phyloP scores from a whole-genome alignment of 73 alveolate genomes.

The Paramecium sexaurelia region DNA sequence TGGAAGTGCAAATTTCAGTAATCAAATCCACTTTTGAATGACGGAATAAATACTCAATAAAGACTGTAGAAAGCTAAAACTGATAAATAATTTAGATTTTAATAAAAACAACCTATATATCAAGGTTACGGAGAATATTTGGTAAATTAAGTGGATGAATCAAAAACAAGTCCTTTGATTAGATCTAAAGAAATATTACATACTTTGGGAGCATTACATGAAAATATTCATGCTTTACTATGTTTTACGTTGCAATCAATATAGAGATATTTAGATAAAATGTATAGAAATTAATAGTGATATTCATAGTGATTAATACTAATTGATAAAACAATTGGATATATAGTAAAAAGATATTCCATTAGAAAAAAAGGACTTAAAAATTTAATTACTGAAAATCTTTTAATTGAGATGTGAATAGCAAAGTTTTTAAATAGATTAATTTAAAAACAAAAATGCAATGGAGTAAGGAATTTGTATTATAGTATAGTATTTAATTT shows the following conservation, averaged over 20 bases:
- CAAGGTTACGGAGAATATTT: conserved; percentile 25
- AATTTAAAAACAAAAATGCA: conserved; percentile 8
- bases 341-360: conserved; percentile 16
- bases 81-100: conserved; percentile 17
- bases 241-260: not conserved
- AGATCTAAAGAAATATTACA: conserved; percentile 43
- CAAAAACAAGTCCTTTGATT: not conserved
- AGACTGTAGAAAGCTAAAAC: not conserved
- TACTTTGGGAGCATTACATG: conserved; percentile 42
- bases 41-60: conserved; percentile 34
- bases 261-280: not conserved
- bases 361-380: not conserved
- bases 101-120: not conserved
- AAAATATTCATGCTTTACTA: not conserved
- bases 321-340: not conserved
- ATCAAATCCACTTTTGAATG: conserved; percentile 2
- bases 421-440: not conserved
- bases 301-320: conserved; percentile 28
- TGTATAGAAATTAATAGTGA: not conserved
- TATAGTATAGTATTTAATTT: not conserved
- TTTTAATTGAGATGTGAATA: conserved; percentile 31
- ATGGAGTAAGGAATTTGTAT: not conserved
- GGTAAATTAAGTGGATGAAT: not conserved
- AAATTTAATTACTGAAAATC: not conserved
- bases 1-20: conserved; percentile 29